Base-by-base conservation (phyloP, 176 grass and related monocot genomes). In the Oryza nivara region DNA sequence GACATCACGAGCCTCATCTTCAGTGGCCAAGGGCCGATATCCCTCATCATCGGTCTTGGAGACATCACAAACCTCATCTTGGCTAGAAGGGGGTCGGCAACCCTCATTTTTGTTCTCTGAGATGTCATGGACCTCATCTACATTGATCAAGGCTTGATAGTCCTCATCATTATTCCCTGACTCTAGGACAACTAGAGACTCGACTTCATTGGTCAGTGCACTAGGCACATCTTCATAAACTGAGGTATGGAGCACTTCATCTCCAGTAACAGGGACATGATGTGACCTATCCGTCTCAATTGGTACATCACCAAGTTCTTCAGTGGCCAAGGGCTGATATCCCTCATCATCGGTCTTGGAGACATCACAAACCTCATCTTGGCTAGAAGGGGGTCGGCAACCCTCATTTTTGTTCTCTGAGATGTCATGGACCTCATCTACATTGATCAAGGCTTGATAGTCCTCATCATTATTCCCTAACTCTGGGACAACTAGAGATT, bases 11-110 rank as follows among this genome's bases (percentile, higher is more conserved):
- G 56, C 71, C 58, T 85, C 78, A 30, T 76, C 69, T 83, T 75
- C 85, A 80, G 64, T 75, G 25, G 67, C 61, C 63, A 86, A 75
- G 43, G 80, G 67, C 85, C 67, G 78, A 76, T 40, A 73, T 48
- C 70, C 74, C 28, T 70, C 49, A 23, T 52, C 40, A 22, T 49
- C 77, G 20, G 61, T 68, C 56, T 32, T 79, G 52, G n/a, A 38
- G 63, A 68, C 41, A 61, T 78, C 84, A 76, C 9, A 34, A 66
- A 30, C 43, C 51, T 74, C 43, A 66, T 71, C 41, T 71, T 79
- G 65, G 75, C 20, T 22, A 43, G 76, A 34, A 40, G 71, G 69
- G 30, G 30, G 23, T 89, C 60, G 82, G 63, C 54, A 64, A 48
- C 1, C 48, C 7, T 51, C 54, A 68, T 4, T 28, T 28, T 79